Conservation (phyloP, 2,329 filamentous ascomycete genomes). For the Ilyonectria mors-panacis region DNA sequence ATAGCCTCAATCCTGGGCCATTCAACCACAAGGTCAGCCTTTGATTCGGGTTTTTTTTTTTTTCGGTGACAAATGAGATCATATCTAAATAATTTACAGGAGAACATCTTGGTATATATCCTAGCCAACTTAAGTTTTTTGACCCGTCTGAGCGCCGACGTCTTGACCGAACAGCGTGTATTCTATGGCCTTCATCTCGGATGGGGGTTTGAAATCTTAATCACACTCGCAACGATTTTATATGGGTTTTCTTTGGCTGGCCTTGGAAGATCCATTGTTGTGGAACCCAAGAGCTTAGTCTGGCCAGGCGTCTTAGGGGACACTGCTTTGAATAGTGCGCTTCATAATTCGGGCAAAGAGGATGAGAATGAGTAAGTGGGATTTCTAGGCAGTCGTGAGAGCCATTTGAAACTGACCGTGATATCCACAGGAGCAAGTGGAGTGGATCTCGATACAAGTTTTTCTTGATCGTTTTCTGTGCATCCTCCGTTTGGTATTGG, state of each 20-base stretch:
- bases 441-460: conserved; percentile 59
- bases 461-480: conserved; percentile 57
- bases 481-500: conserved; percentile 64
- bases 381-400: too few species aligned
- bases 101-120: conserved; percentile 58
- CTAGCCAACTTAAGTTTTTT: conserved; percentile 69
- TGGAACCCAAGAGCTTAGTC: conserved; percentile 63
- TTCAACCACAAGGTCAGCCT: conserved; percentile 52
- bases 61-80: too few species aligned
- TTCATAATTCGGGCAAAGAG: conserved; percentile 57
- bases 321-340: conserved; percentile 60
- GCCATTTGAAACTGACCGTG: too few species aligned
- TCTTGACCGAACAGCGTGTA: conserved; percentile 51
- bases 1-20: conserved; percentile 58
- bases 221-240: conserved; percentile 64
- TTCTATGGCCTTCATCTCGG: conserved; percentile 52
- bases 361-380: conserved; percentile 34
- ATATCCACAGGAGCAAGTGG: conserved; percentile 44
- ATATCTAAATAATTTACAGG: not conserved
- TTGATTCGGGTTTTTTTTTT: not conserved
- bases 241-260: conserved; percentile 68
- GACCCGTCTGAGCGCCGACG: conserved; percentile 53
- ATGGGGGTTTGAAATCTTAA: conserved; percentile 65
- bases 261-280: conserved; percentile 59
- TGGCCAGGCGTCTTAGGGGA: conserved; percentile 68